These are phyloP conservation scores for Mycena leptocephala DNA, from an alignment of 768 basidiomycete genomes.

Conservation along the genomic window DNA sequence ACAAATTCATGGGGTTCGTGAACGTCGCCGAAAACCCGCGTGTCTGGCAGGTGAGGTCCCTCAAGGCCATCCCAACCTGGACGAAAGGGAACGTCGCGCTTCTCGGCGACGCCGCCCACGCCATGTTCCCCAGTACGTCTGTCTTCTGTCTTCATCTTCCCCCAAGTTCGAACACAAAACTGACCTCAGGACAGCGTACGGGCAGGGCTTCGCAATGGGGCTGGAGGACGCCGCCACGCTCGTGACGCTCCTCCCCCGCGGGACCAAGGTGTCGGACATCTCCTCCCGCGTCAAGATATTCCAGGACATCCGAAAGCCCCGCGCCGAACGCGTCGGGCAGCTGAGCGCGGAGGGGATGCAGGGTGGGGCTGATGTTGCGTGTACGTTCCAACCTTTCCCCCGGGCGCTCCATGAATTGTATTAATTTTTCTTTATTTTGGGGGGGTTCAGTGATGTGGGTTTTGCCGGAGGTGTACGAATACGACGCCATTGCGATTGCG, in stretches of 20 bases:
- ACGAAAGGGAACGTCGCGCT: conserved; percentile 15
- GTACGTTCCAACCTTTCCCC: too few species aligned
- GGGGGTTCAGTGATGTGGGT: background rate
- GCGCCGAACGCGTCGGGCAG: background rate
- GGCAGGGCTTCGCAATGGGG: conserved; percentile 19
- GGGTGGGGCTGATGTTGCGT: background rate
- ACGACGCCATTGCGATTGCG: background rate
- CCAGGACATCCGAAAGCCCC: conserved; percentile 11
- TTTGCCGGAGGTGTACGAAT: background rate
- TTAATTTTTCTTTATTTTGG: background rate
- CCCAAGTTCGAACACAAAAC: background rate
- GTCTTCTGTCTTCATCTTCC: background rate
- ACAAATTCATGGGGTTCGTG: background rate
- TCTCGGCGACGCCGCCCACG: conserved; percentile 25
- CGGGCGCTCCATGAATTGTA: too few species aligned
- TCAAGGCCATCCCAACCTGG: conserved; percentile 1
- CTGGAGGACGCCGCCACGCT: conserved; percentile 10
- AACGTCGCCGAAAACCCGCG: background rate
- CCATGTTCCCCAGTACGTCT: conserved; percentile 14
- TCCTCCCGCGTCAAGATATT: background rate
- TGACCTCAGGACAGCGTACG: background rate
- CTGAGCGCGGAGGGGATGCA: background rate
- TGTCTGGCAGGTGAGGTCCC: conserved; percentile 10
- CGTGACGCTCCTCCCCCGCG: background rate
- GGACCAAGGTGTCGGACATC: background rate